A percentile compares a stretch with the other conserved stretches of the same genome.
phyloP scores from a whole-genome alignment of 495 filamentous ascomycete species.

The Aspergillus panamensis region DNA sequence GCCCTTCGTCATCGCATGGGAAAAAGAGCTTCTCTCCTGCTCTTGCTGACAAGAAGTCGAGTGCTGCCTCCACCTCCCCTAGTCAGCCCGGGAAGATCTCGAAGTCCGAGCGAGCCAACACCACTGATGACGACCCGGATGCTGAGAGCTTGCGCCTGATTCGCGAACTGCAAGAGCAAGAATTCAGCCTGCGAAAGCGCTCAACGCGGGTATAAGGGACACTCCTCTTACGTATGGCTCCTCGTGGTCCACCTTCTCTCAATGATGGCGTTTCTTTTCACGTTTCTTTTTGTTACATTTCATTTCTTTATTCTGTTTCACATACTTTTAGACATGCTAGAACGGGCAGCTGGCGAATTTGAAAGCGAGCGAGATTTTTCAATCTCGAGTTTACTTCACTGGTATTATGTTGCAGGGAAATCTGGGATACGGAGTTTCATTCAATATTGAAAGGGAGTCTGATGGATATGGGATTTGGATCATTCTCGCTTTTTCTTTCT shows the following conservation, averaged over 20 bases:
- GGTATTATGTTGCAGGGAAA: conserved; percentile 15
- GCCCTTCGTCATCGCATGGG: conserved; percentile 43
- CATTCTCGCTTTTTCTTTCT: conserved; percentile 3
- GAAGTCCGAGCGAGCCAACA: conserved; percentile 24
- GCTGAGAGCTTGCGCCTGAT: conserved; percentile 54
- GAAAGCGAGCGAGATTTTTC: conserved; percentile 3
- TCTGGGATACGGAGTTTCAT: conserved; percentile 19
- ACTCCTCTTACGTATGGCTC: background rate
- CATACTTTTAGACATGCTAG: conserved; percentile 16
- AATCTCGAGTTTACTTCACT: conserved; percentile 6
- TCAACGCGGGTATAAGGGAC: conserved; percentile 26
- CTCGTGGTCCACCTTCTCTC: background rate
- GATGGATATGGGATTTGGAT: conserved; percentile 16
- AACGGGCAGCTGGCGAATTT: conserved; percentile 18
- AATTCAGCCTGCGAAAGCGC: conserved; percentile 55
- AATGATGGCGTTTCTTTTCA: conserved; percentile 1
- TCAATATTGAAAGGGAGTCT: conserved; percentile 17
- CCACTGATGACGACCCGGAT: conserved; percentile 41
- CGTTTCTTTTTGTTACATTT: conserved; percentile 13
- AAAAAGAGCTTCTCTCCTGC: conserved; percentile 43
- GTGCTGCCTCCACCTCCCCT: conserved; percentile 31
- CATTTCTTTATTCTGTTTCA: conserved; percentile 10
- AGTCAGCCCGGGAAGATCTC: conserved; percentile 30
- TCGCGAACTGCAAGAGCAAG: conserved; percentile 55
- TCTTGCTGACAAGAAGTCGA: conserved; percentile 31